Evolutionary conservation across 768 basidiomycete species (phyloP).

Genomic region (Hebeloma cylindrosporum): DNA sequence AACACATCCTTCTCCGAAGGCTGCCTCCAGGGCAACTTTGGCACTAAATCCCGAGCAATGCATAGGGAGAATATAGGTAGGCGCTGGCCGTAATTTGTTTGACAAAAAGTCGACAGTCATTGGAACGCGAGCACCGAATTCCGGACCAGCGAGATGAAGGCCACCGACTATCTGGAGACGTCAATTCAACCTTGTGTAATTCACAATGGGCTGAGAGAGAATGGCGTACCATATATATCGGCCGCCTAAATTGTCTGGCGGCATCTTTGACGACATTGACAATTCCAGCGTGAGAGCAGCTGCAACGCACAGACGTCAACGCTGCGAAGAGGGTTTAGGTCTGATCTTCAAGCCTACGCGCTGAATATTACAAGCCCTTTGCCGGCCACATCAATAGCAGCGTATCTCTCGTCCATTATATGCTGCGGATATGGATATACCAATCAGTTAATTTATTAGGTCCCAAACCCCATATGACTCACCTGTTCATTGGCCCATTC

Average conservation of each 20-base stretch:
- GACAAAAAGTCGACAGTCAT: slow-evolving; percentile 74
- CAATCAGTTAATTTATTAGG: not conserved
- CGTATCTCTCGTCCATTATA: slow-evolving; percentile 84
- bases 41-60: slow-evolving; percentile 83
- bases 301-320: slow-evolving; percentile 18
- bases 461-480: slow-evolving; percentile 1
- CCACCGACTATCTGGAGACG: slow-evolving; percentile 68
- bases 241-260: slow-evolving; percentile 56
- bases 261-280: slow-evolving; percentile 81
- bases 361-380: slow-evolving; percentile 84
- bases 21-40: slow-evolving; percentile 68
- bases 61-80: slow-evolving; percentile 76
- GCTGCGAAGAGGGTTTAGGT: too few species aligned
- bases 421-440: slow-evolving; percentile 39
- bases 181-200: not conserved
- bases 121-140: slow-evolving; percentile 59
- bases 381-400: slow-evolving; percentile 71
- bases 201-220: not conserved
- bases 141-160: slow-evolving; percentile 76
- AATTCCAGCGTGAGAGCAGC: slow-evolving; percentile 74
- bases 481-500: slow-evolving; percentile 61
- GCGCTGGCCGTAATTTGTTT: slow-evolving; percentile 56
- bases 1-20: slow-evolving; percentile 73
- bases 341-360: slow-evolving; percentile 57
- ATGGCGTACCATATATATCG: slow-evolving; percentile 67